Evolutionary conservation across 257 asterid species (phyloP).

Genomic region (Primulina tabacum): DNA sequence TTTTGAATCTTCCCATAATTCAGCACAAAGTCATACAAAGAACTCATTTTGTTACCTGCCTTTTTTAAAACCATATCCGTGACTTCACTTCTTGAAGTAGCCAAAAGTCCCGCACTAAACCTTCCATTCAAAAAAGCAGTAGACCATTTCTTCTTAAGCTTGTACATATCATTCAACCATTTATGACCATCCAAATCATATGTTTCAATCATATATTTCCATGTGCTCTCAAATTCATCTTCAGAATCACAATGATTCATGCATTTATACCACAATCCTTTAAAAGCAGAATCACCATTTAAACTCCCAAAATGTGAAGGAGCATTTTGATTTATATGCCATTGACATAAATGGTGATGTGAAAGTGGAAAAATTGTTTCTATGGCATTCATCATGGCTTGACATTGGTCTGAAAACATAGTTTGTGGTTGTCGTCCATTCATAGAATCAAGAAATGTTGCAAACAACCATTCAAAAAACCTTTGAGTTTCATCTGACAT

Average conservation of each 20-base stretch:
- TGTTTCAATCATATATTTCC: background rate
- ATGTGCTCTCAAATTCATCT: background rate
- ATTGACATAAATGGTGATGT: too few species aligned
- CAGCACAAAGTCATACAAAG: background rate
- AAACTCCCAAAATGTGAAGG: background rate
- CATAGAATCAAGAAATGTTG: constrained; percentile 7
- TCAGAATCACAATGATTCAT: background rate
- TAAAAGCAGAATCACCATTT: background rate
- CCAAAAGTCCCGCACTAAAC: too few species aligned
- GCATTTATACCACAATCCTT: background rate
- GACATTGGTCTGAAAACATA: background rate
- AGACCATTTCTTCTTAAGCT: background rate
- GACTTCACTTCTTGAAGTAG: too few species aligned
- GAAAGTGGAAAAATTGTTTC: too few species aligned
- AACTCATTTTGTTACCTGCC: background rate
- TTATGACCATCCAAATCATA: background rate
- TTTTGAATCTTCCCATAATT: background rate
- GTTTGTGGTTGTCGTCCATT: background rate
- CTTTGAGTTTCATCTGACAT: background rate
- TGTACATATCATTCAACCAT: constrained; percentile 4
- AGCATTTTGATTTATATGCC: background rate
- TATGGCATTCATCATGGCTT: background rate
- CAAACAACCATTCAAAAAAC: constrained; percentile 4
- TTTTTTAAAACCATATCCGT: background rate
- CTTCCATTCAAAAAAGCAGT: background rate